phyloP scores from a whole-genome alignment of 306 rosid species.

The Dryas drummondii region DNA sequence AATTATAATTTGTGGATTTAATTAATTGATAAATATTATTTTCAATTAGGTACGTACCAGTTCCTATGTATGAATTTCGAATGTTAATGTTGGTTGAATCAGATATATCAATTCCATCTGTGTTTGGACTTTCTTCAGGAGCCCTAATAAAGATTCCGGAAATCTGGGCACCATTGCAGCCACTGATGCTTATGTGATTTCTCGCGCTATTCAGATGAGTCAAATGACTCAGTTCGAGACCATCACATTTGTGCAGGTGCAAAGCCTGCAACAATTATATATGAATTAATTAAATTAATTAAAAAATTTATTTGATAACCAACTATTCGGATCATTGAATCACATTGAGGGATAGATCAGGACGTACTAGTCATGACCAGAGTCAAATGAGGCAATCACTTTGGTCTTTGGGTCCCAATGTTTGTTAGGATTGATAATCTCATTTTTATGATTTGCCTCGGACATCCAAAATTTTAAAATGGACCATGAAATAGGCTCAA shows the following conservation, averaged over 20 bases:
- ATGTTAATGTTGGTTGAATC: conserved; percentile 16
- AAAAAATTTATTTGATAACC: too few species aligned
- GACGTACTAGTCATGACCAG: too few species aligned
- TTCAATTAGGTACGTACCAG: conserved; percentile 30
- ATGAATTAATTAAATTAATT: neutral
- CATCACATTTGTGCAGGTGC: neutral
- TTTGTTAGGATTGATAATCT: too few species aligned
- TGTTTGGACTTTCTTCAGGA: conserved; percentile 53
- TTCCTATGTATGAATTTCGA: conserved; percentile 19
- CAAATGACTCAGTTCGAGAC: conserved; percentile 23
- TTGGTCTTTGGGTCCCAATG: too few species aligned
- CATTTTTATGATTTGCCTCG: too few species aligned
- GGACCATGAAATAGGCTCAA: too few species aligned
- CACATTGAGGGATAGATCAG: too few species aligned
- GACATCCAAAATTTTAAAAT: too few species aligned
- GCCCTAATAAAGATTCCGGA: conserved; percentile 31
- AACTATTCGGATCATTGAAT: too few species aligned
- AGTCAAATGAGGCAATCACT: too few species aligned
- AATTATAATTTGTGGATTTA: neutral
- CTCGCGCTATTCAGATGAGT: conserved; percentile 29
- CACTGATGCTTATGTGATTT: conserved; percentile 35
- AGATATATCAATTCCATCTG: conserved; percentile 53
- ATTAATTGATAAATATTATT: neutral
- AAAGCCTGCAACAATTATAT: conserved; percentile 30
- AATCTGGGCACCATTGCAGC: conserved; percentile 7